Evolutionary conservation across 2,329 filamentous ascomycete species (phyloP).

Genomic region (Botryotinia calthae): DNA sequence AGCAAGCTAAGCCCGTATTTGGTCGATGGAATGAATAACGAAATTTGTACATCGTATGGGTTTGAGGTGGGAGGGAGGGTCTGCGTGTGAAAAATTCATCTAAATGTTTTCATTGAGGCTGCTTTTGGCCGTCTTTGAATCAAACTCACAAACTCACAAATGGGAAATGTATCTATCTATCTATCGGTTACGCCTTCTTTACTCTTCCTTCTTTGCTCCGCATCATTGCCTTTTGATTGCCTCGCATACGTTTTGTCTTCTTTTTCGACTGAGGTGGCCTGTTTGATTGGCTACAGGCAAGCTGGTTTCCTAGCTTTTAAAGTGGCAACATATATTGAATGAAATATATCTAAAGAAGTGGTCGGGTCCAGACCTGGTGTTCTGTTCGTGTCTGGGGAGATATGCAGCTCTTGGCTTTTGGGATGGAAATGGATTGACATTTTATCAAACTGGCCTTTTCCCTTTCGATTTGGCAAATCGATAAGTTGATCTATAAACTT

Average conservation of each 20-base stretch:
- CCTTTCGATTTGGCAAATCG: background rate
- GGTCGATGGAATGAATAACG: background rate
- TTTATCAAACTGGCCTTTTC: background rate
- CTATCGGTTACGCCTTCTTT: background rate
- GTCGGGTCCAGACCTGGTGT: conserved; percentile 7
- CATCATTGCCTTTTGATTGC: background rate
- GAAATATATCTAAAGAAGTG: background rate
- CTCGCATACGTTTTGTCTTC: background rate
- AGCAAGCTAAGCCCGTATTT: background rate
- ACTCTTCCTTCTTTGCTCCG: background rate
- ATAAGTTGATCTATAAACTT: conserved; percentile 1
- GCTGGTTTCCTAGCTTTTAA: background rate
- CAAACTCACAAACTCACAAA: background rate
- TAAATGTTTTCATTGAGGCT: background rate
- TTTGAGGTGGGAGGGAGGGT: too few species aligned
- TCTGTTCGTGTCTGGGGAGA: conserved; percentile 7
- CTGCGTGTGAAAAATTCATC: background rate
- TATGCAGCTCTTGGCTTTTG: conserved; percentile 3
- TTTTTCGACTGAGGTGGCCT: background rate
- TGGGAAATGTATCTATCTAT: background rate
- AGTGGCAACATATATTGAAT: background rate
- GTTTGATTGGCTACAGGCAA: conserved; percentile 7
- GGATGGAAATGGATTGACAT: conserved; percentile 1
- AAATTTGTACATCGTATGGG: background rate
- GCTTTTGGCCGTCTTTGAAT: background rate